phyloP scores from a whole-genome alignment of 257 asterid genomes.

The Nicotiana tabacum region DNA sequence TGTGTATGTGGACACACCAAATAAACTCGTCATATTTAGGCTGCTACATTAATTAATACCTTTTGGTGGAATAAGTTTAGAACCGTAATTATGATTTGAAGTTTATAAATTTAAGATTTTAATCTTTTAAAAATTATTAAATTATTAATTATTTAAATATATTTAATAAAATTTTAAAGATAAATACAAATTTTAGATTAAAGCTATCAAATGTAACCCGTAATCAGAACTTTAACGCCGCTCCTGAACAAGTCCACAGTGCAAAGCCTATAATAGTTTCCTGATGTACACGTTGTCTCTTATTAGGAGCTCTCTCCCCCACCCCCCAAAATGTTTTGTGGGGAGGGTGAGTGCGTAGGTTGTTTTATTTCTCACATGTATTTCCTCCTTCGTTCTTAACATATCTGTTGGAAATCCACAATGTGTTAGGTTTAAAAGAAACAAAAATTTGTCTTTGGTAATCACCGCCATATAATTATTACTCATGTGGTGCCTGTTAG shows the following conservation, averaged over 20 bases:
- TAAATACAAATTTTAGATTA: too few relatives aligned
- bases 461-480: background rate
- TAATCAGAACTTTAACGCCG: too few relatives aligned
- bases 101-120: too few relatives aligned
- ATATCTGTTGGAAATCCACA: background rate
- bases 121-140: too few relatives aligned
- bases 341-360: background rate
- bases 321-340: background rate
- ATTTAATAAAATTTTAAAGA: too few relatives aligned
- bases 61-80: too few relatives aligned
- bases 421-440: background rate
- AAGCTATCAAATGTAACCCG: too few relatives aligned
- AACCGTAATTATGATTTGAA: too few relatives aligned
- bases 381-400: background rate
- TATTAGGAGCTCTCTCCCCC: background rate
- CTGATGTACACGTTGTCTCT: background rate
- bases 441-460: background rate
- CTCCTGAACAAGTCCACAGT: too few relatives aligned
- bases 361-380: slow-evolving; percentile 4
- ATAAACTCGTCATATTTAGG: background rate
- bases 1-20: background rate
- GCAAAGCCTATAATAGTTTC: background rate
- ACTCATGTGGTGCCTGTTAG: background rate
- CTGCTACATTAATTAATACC: background rate
- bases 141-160: too few relatives aligned